Percentiles rank a stretch among this genome's conserved stretches.
phyloP scores from a whole-genome alignment of 192 early-diverging fungal species.

The Podila horticola region DNA sequence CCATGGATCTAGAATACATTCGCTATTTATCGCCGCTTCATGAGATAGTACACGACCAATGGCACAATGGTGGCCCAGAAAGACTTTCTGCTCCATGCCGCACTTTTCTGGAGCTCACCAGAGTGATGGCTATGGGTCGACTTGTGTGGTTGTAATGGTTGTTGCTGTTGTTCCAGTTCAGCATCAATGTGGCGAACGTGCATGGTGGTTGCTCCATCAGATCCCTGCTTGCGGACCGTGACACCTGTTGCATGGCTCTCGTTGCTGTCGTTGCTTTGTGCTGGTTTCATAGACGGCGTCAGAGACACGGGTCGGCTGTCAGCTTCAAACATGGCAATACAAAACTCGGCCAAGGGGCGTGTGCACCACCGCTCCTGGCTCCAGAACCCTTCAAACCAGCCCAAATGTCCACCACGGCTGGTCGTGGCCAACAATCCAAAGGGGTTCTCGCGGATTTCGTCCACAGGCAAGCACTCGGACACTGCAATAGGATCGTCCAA shows the following conservation, averaged over 20 bases:
- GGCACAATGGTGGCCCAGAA: constrained; percentile 16
- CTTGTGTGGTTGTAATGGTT: neutral
- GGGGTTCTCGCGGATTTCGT: constrained; percentile 81
- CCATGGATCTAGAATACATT: neutral
- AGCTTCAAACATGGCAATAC: constrained; percentile 65
- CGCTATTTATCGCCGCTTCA: constrained; percentile 8
- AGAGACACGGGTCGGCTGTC: constrained; percentile 26
- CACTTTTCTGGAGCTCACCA: neutral
- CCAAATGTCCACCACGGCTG: constrained; percentile 88
- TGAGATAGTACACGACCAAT: constrained; percentile 9
- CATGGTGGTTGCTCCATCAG: constrained; percentile 8
- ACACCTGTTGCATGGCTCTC: constrained; percentile 12
- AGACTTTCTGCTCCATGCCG: constrained; percentile 2
- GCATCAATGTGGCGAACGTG: neutral
- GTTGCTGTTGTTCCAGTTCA: neutral
- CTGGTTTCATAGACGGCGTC: constrained; percentile 11
- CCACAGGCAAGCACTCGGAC: constrained; percentile 71
- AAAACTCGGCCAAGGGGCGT: constrained; percentile 75
- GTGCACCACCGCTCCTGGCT: constrained; percentile 67
- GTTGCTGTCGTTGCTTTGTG: neutral
- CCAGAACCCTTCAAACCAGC: constrained; percentile 78
- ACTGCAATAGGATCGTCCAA: constrained; percentile 92
- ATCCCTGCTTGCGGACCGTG: neutral
- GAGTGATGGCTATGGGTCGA: neutral
- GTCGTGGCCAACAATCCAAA: constrained; percentile 85